phyloP scores from a whole-genome alignment of 352 stramenopile species.

The Pythium monospermum region DNA sequence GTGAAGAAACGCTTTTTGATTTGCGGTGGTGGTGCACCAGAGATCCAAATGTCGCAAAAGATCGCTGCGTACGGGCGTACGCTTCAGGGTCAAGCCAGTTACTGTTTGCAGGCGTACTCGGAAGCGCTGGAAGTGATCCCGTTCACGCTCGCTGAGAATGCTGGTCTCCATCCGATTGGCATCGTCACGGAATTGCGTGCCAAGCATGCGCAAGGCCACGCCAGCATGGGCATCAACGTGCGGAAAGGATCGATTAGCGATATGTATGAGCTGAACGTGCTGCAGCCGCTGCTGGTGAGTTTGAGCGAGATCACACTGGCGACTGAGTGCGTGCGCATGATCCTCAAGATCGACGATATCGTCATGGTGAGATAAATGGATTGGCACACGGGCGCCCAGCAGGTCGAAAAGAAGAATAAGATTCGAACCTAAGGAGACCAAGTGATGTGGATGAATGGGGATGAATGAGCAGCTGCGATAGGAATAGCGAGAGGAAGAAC shows the following conservation, averaged over 20 bases:
- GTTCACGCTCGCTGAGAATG: conserved; percentile 99
- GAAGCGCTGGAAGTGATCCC: conserved; percentile 98
- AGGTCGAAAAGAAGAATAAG: not conserved
- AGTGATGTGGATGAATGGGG: not conserved
- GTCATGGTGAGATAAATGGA: conserved; percentile 91
- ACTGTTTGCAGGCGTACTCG: conserved; percentile 96
- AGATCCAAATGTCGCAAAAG: conserved; percentile 95
- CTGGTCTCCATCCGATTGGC: conserved; percentile 97
- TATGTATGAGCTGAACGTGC: conserved; percentile 98
- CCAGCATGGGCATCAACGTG: conserved; percentile 96
- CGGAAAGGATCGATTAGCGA: conserved; percentile 94
- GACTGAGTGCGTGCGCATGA: conserved; percentile 99
- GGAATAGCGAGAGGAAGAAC: not conserved
- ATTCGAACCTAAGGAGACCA: not conserved
- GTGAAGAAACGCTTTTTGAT: conserved; percentile 99
- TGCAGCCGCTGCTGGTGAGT: conserved; percentile 98
- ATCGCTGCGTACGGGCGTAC: conserved; percentile 92
- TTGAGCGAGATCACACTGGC: conserved; percentile 96
- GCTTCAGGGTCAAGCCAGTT: conserved; percentile 92
- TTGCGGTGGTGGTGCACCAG: conserved; percentile 94
- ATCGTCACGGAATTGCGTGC: conserved; percentile 97
- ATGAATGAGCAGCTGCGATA: not conserved
- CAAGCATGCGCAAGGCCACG: conserved; percentile 91
- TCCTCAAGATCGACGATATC: conserved; percentile 99
- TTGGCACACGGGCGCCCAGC: not conserved